phyloP scores from a whole-genome alignment of 176 grass and related monocot genomes.

The Rhynchospora pubera region DNA sequence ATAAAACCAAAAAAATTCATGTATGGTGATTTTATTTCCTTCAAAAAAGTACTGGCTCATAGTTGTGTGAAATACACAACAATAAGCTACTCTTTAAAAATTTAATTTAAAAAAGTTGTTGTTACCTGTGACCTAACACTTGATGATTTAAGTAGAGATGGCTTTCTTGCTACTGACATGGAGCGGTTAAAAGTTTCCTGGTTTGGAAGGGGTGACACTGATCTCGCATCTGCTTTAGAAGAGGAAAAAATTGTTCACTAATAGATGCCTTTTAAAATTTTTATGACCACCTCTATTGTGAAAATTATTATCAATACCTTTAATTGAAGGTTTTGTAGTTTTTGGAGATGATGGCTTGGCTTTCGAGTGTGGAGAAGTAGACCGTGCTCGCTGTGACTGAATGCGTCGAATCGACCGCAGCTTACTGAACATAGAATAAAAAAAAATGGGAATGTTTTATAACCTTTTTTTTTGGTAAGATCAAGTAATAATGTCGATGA shows the following conservation, averaged over 20 bases:
- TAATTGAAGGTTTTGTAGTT: constrained; percentile 21
- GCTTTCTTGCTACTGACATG: constrained; percentile 47
- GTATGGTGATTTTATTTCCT: not conserved
- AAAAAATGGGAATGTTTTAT: not conserved
- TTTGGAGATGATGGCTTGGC: constrained; percentile 25
- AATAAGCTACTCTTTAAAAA: not conserved
- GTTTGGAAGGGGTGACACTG: constrained; percentile 32
- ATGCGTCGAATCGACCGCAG: constrained; percentile 35
- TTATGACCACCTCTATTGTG: not conserved
- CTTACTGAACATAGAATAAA: constrained; percentile 43
- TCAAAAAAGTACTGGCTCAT: not conserved
- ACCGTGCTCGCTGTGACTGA: constrained; percentile 56
- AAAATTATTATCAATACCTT: not conserved
- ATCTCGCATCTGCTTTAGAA: constrained; percentile 48
- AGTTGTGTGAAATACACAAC: not conserved
- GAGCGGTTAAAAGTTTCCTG: constrained; percentile 42
- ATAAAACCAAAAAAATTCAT: not conserved
- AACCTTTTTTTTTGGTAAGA: not conserved
- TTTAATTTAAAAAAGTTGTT: not conserved
- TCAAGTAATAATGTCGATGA: not conserved
- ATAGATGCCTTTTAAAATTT: not conserved
- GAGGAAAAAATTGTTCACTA: not conserved
- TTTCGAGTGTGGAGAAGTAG: constrained; percentile 44
- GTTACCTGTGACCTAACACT: constrained; percentile 71
- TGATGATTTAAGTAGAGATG: constrained; percentile 73